Conservation (phyloP, 2,329 filamentous ascomycete genomes). For the Aspergillus caelatus region DNA sequence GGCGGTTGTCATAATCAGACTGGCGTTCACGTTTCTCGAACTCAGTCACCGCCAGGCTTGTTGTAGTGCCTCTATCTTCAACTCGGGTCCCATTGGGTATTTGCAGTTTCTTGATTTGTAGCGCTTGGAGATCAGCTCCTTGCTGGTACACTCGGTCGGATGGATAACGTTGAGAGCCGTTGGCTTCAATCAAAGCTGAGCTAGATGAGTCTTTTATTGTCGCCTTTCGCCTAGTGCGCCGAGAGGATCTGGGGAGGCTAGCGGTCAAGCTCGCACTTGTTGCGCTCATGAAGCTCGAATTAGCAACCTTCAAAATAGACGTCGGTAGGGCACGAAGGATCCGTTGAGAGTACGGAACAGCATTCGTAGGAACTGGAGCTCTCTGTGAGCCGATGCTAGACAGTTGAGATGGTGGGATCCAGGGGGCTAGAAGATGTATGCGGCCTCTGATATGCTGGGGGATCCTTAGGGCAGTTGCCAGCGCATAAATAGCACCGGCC, state of each 20-base stretch:
- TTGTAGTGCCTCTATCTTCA: slow-evolving; percentile 13
- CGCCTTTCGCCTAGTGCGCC: slow-evolving; percentile 62
- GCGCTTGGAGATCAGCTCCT: slow-evolving; percentile 19
- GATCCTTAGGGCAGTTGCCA: slow-evolving; percentile 92
- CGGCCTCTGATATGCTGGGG: slow-evolving; percentile 93
- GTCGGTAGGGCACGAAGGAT: slow-evolving; percentile 89
- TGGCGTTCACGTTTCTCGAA: slow-evolving; percentile 42
- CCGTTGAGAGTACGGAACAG: slow-evolving; percentile 87
- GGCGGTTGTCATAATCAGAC: slow-evolving; percentile 71
- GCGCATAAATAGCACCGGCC: slow-evolving; percentile 94
- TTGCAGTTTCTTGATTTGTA: slow-evolving; percentile 23
- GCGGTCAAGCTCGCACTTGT: slow-evolving; percentile 85
- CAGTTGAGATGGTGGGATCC: slow-evolving; percentile 93
- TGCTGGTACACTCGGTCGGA: slow-evolving; percentile 22
- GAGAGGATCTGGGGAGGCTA: slow-evolving; percentile 69
- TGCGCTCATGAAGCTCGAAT: slow-evolving; percentile 91
- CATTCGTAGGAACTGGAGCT: slow-evolving; percentile 75
- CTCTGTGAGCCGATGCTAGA: slow-evolving; percentile 75
- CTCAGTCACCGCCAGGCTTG: slow-evolving; percentile 17
- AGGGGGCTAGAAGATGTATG: slow-evolving; percentile 87
- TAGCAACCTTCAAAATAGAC: slow-evolving; percentile 88
- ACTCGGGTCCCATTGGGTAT: slow-evolving; percentile 19
- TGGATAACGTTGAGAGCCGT: slow-evolving; percentile 16
- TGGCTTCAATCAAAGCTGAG: slow-evolving; percentile 57
- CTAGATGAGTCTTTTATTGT: slow-evolving; percentile 39